Percentiles rank a stretch among this genome's conserved stretches.
Evolutionary conservation across 441 rosid species (phyloP).

Genomic region (Sinapis alba): DNA sequence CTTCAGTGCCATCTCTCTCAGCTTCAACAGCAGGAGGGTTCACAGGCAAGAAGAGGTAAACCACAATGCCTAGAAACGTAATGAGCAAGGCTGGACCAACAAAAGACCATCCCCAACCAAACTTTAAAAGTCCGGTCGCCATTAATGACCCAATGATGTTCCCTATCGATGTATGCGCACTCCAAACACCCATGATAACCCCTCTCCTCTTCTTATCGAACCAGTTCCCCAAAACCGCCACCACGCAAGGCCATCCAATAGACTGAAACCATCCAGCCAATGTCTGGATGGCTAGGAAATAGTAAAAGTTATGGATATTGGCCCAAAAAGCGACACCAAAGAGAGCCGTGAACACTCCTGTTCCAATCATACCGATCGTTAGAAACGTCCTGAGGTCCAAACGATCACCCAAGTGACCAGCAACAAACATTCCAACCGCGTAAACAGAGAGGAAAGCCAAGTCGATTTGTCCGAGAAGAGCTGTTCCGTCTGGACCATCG

Average conservation of each 20-base stretch:
- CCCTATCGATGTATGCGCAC: constrained; percentile 88
- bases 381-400: constrained; percentile 69
- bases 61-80: constrained; percentile 55
- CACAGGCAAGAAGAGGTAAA: constrained; percentile 69
- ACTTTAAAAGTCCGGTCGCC: constrained; percentile 65
- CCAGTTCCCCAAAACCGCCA: constrained; percentile 90
- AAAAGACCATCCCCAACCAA: constrained; percentile 96
- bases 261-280: constrained; percentile 82
- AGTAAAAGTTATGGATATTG: constrained; percentile 62
- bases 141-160: constrained; percentile 77
- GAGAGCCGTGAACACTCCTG: constrained; percentile 68
- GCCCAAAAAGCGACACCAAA: constrained; percentile 88
- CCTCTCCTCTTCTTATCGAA: constrained; percentile 85
- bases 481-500: constrained; percentile 62
- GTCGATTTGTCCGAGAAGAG: constrained; percentile 76
- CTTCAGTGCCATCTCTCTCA: constrained; percentile 51
- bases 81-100: constrained; percentile 70
- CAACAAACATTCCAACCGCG: constrained; percentile 79
- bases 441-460: constrained; percentile 72
- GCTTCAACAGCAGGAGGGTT: constrained; percentile 69
- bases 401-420: constrained; percentile 87
- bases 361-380: constrained; percentile 79
- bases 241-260: constrained; percentile 95
- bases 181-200: constrained; percentile 92
- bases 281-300: constrained; percentile 59